Evolutionary conservation across 768 basidiomycete genomes (phyloP).

Genomic region (Neoboletus magnificus): DNA sequence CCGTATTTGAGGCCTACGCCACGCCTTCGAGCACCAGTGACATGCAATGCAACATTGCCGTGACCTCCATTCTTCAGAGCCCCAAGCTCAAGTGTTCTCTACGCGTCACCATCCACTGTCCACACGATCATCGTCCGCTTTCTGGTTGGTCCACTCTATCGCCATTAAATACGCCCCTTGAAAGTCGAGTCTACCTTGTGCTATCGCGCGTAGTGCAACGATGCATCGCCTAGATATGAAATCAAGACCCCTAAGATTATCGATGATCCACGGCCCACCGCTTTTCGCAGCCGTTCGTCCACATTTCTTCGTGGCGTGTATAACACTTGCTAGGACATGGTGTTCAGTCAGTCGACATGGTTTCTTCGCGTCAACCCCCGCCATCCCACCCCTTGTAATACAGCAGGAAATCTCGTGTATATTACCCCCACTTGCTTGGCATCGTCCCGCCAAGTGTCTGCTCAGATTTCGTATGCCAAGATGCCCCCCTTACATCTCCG

Average conservation of each 20-base stretch:
- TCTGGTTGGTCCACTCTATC: constrained; percentile 20
- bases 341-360: constrained; percentile 1
- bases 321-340: neutral
- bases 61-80: constrained; percentile 13
- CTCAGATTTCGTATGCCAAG: neutral
- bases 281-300: constrained; percentile 10
- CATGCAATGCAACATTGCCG: constrained; percentile 11
- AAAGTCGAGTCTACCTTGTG: constrained; percentile 11
- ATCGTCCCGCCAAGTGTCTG: neutral
- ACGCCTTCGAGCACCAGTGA: constrained; percentile 5
- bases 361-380: constrained; percentile 6
- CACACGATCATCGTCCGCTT: constrained; percentile 9
- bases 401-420: constrained; percentile 3
- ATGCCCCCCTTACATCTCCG: constrained; percentile 19
- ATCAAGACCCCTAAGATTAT: constrained; percentile 25
- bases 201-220: constrained; percentile 13
- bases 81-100: neutral
- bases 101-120: neutral
- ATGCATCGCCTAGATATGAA: constrained; percentile 29
- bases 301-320: constrained; percentile 9
- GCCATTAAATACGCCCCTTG: constrained; percentile 12
- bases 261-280: constrained; percentile 11
- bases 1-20: constrained; percentile 7
- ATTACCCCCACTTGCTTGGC: constrained; percentile 2
- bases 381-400: constrained; percentile 1